Base-by-base conservation (phyloP, 331 rosid genomes). In the Quercus tomentella region DNA sequence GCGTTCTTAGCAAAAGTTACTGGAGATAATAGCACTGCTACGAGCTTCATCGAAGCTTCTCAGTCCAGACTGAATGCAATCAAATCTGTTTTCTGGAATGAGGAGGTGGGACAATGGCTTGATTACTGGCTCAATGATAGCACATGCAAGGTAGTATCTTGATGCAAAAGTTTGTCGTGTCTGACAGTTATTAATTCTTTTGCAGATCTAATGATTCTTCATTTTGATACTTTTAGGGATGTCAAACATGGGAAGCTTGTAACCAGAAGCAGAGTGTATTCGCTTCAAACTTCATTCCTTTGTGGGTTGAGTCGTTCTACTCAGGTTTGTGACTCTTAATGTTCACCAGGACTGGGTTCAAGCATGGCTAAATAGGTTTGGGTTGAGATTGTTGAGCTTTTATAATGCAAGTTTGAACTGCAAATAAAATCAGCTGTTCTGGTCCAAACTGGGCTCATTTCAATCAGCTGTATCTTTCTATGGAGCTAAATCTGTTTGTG, bases 211-310 rank as follows among this genome's bases (percentile, higher is more conserved):
- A 37, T 88, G 63, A 81, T 72, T 61, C 67, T 56, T 60, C 78
- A 0, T 67, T 79, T 81, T 79, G 41, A 65, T 76, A 28, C 74
- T 76, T 83, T 4, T n/a, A 91, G 97, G 89, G 82, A 83, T 79
- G 31, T 73, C 89, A 86, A 5, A 83, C 52, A 25, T 91, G 91
- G 99, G 88, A 88, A 80, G 88, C 79, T 54, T 56, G 28, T 81
- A 87, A 85, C 74, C 98, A 91, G 89, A 96, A 96, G 76, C 73
- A 86, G 76, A 83, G 86, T 70, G 78, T 80, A 37, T 93, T 84
- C 77, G 99, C 97, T 78, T 96, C 99, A 76, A 96, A 96, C 79
- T 96, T 96, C 82, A 77, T 93, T 68, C 99, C 99, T 37, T 63
- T 96, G 81, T 96, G 99, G 99, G 75, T 93, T 61, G 81, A 91